Evolutionary conservation across 345 rosid genomes (phyloP).

Genomic region (Cardiospermum halicacabum): DNA sequence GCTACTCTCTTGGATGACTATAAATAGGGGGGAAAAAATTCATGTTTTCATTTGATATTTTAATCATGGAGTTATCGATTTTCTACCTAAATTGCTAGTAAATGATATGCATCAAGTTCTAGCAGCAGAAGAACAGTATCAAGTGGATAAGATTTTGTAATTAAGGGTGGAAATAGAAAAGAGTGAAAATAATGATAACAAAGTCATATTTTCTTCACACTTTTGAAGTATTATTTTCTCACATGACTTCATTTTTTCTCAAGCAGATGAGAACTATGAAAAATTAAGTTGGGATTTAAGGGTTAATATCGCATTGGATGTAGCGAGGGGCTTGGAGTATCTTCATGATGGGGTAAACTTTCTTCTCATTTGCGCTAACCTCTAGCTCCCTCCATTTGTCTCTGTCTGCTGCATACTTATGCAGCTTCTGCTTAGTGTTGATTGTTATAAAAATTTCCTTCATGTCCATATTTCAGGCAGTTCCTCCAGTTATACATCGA

Average conservation of each 20-base stretch:
- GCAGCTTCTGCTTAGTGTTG: not conserved
- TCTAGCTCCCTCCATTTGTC: not conserved
- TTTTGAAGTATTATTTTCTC: not conserved
- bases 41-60: not conserved
- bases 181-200: not conserved
- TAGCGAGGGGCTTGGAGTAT: conserved; percentile 95
- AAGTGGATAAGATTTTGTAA: not conserved
- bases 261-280: conserved; percentile 57
- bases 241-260: conserved; percentile 1
- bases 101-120: not conserved
- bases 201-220: not conserved
- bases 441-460: conserved; percentile 1
- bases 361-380: conserved; percentile 12
- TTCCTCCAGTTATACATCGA: conserved; percentile 93
- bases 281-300: conserved; percentile 82
- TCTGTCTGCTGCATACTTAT: not conserved
- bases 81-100: not conserved
- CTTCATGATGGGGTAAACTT: conserved; percentile 94
- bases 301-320: conserved; percentile 77
- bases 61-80: not conserved
- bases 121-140: not conserved
- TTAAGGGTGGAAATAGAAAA: not conserved
- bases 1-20: conserved; percentile 6
- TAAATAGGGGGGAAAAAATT: conserved; percentile 15
- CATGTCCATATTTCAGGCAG: conserved; percentile 52